phyloP scores from a whole-genome alignment of 192 early-diverging fungal species.

The Haplosporangium gracile region DNA sequence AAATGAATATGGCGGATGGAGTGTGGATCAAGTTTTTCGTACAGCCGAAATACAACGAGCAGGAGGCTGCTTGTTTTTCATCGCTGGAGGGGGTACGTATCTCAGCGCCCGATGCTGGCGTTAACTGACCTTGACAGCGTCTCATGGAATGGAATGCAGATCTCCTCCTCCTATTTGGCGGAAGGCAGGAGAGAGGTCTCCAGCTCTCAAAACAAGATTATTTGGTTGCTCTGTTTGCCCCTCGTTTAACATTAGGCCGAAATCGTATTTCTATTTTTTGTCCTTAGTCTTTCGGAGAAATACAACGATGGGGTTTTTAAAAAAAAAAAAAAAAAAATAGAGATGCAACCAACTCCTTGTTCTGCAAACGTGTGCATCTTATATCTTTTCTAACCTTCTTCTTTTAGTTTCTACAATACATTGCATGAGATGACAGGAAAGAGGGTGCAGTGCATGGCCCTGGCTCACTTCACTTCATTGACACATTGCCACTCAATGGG shows the following conservation, averaged over 20 bases:
- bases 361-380: too few relatives aligned
- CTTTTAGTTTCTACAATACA: too few relatives aligned
- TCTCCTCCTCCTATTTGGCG: neutral
- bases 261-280: slow-evolving; percentile 8
- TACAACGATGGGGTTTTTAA: neutral
- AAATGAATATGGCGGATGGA: neutral
- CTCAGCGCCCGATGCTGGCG: too few relatives aligned
- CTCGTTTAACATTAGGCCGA: neutral
- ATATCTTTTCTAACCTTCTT: too few relatives aligned
- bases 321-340: too few relatives aligned
- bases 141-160: neutral
- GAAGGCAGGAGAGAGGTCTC: neutral
- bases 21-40: neutral
- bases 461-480: too few relatives aligned
- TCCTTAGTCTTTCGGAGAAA: neutral
- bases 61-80: too few relatives aligned
- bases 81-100: too few relatives aligned
- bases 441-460: too few relatives aligned
- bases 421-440: too few relatives aligned
- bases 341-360: too few relatives aligned
- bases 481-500: neutral
- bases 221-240: neutral
- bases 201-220: neutral
- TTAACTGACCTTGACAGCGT: neutral
- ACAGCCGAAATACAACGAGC: neutral